Base-by-base conservation (phyloP, 2,329 filamentous ascomycete genomes). In the Catunica adiposa region DNA sequence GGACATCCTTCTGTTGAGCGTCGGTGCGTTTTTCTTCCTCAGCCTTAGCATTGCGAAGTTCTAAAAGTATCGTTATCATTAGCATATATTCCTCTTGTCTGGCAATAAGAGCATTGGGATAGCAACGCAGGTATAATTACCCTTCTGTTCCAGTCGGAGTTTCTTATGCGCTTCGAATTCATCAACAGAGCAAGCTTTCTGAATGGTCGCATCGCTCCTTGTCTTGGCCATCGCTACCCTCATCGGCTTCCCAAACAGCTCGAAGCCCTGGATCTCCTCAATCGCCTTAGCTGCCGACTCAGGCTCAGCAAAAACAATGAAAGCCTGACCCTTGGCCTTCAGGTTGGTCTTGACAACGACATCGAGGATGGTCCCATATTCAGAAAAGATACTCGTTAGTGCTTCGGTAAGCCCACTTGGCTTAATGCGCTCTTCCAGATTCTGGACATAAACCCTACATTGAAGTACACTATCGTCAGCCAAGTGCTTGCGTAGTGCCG, bases 291-390 rank as follows among this genome's bases (percentile, higher is more conserved):
- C 73, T 2, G 89, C 89, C n/a, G 82, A 79, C 56, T 89, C 84
- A n/a, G 83, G 73, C 59, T 74, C 78, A 63, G 94, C 88, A 66
- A 89, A 97, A 48, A 97, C 89, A 52, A 98, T 72, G 66, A 98
- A 98, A 0, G 92, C 92, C 70, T 98, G 92, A 11, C 92, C 92
- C 67, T 94, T 96, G 46, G 88, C 86, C 67, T 86, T 89, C 29
- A 97, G 70, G 67, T 94, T 96, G 61, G 80, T 87, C 73, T 94
- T 94, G 47, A 86, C 86, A 58, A 94, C 78, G 53, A 95, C 79
- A 60, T 95, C 89, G 62, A 94, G 71, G 59, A 95, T 80, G 57
- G 74, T 82, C 60, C 92, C 92, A 69, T 92, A 96, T 68, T 94
- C 86, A 60, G 82, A 82, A 71, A 97, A 97, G 64, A 97, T 76